A percentile compares a stretch with the other conserved stretches of the same genome.
phyloP scores from a whole-genome alignment of 768 basidiomycete species.

The Boletus reticulatus region DNA sequence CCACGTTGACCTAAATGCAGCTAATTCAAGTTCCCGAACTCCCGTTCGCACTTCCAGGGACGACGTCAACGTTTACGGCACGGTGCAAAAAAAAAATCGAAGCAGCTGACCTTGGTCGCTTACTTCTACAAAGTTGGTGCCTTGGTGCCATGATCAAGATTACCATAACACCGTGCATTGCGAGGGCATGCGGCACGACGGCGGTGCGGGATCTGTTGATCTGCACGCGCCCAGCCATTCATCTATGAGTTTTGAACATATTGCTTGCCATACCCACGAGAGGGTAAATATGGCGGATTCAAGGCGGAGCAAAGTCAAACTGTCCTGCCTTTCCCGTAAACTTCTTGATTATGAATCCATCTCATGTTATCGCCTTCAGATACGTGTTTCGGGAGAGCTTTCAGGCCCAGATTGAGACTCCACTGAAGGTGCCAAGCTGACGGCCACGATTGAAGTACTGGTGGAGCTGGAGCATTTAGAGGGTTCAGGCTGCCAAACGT shows the following conservation, averaged over 20 bases:
- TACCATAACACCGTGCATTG: not conserved
- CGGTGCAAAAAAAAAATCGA: not conserved
- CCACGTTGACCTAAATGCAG: constrained; percentile 14
- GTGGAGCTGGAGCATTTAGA: too few relatives aligned
- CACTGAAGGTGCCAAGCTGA: not conserved
- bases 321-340: too few relatives aligned
- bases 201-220: too few relatives aligned
- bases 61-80: constrained; percentile 18
- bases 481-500: too few relatives aligned
- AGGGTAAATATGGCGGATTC: not conserved
- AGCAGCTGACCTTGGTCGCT: constrained; percentile 8
- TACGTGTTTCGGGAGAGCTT: too few relatives aligned
- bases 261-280: not conserved
- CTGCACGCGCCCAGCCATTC: not conserved
- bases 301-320: not conserved
- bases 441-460: too few relatives aligned
- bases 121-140: not conserved
- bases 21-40: not conserved
- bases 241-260: not conserved
- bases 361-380: too few relatives aligned
- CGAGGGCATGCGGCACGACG: not conserved
- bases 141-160: not conserved
- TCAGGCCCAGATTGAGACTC: not conserved
- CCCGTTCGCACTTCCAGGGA: constrained; percentile 15
- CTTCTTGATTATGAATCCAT: too few relatives aligned